Evolutionary conservation across 2,329 filamentous ascomycete genomes (phyloP).

Genomic region (Aureobasidium sp.): DNA sequence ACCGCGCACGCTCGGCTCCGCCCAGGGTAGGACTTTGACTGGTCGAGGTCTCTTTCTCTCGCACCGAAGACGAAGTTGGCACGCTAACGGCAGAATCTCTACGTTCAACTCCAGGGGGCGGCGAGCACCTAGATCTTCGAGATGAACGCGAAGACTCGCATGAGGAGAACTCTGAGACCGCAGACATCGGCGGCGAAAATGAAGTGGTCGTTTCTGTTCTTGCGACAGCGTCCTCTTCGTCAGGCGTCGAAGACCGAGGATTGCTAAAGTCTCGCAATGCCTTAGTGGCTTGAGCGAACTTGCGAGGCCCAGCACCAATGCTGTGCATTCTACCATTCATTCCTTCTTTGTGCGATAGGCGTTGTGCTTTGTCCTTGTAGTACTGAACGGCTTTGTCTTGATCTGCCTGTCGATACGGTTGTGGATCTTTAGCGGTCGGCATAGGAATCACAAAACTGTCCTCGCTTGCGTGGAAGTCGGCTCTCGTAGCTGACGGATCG

Average conservation of each 20-base stretch:
- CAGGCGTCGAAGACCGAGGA: not conserved
- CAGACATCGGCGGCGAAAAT: not conserved
- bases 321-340: conserved; percentile 15
- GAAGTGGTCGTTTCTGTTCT: not conserved
- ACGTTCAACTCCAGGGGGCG: not conserved
- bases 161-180: not conserved
- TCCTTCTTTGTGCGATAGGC: conserved; percentile 22
- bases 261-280: conserved; percentile 11
- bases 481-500: not conserved
- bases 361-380: conserved; percentile 24
- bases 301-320: conserved; percentile 15
- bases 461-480: conserved; percentile 14
- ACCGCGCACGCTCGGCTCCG: not conserved
- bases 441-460: conserved; percentile 29
- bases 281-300: conserved; percentile 17
- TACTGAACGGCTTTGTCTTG: conserved; percentile 28
- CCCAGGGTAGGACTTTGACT: not conserved
- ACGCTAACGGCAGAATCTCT: conserved; percentile 5
- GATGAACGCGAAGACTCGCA: not conserved
- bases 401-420: conserved; percentile 28
- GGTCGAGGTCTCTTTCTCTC: not conserved
- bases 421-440: conserved; percentile 30
- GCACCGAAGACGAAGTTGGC: not conserved
- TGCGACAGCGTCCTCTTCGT: not conserved
- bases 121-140: not conserved